phyloP scores from a whole-genome alignment of 805 yeast genomes.

The Scheffersomyces spartinae region DNA sequence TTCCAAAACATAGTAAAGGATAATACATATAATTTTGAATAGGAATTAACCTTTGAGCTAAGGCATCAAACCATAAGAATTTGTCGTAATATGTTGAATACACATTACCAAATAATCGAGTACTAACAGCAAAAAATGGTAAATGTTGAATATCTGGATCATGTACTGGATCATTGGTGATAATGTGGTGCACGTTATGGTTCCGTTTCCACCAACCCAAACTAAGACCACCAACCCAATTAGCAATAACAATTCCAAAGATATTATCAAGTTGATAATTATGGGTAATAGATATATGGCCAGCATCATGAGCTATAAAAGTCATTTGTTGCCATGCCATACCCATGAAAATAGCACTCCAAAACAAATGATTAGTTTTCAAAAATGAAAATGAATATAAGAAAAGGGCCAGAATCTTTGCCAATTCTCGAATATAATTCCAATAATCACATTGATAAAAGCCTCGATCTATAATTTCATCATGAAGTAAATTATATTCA shows the following conservation, averaged over 20 bases:
- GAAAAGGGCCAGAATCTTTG: slow-evolving; percentile 47
- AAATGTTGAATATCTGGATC: slow-evolving; percentile 92
- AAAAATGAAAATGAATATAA: slow-evolving; percentile 38
- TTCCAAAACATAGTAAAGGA: slow-evolving; percentile 69
- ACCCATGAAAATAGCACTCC: slow-evolving; percentile 60
- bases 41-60: slow-evolving; percentile 48
- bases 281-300: slow-evolving; percentile 77
- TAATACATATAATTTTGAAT: slow-evolving; percentile 64
- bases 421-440: slow-evolving; percentile 58
- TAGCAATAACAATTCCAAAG: slow-evolving; percentile 62
- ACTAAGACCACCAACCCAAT: slow-evolving; percentile 79
- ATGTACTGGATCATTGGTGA: slow-evolving; percentile 88
- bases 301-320: slow-evolving; percentile 85
- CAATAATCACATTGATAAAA: slow-evolving; percentile 64
- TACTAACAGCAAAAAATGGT: slow-evolving; percentile 82
- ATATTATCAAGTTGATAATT: slow-evolving; percentile 65
- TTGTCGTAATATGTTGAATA: slow-evolving; percentile 75
- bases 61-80: slow-evolving; percentile 51
- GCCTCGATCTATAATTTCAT: slow-evolving; percentile 41
- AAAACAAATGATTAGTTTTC: slow-evolving; percentile 29
- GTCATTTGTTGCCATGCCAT: slow-evolving; percentile 83
- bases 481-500: slow-evolving; percentile 53
- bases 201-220: slow-evolving; percentile 93
- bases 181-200: slow-evolving; percentile 85
- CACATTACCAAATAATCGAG: slow-evolving; percentile 53